Evolutionary conservation across 805 yeast genomes (phyloP), one percentile per base, ranked within the genome.

Genomic region (Blastobotrys terrestris): DNA sequence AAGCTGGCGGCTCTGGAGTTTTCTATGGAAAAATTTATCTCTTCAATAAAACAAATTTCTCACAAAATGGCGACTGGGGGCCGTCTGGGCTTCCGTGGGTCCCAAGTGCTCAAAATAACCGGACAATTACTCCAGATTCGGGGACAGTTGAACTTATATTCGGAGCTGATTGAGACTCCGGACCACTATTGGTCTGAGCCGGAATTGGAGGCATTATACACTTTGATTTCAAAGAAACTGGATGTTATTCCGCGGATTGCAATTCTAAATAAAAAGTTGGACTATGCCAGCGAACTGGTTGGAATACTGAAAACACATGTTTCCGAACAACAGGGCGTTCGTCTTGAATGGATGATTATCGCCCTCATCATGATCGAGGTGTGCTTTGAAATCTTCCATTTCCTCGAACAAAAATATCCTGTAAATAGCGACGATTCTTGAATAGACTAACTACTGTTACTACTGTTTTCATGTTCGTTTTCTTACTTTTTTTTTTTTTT

Each of bases 181-280:
- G 97, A 91, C 66, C 69, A 89, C 44, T 91, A 90, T 67, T 91
- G 97, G 97, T 79, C 88, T 46, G 96, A 90, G 63, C 95, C 97
- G 0, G 80, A 81, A 35, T 72, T 91, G 51, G 97, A 91, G 63
- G 76, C 76, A 51, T 80, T 89, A 7, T 91, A 88, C 67, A 78
- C 82, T 48, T 76, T 79, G 16, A 81, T 88, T 5, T 85, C 95
- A 0, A 77, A 77, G 47, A 79, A 79, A 19, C 72, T 91, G 52
- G 97, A 91, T 61, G 81, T 91, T 31, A 75, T 77, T 31, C 86
- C 92, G 3, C 74, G 97, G 56, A 86, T 90, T 47, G 74, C 80
- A 31, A 88, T 90, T 39, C 71, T 91, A 64, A 91, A 91, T 66
- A 77, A 90, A 51, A 90, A 90, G 65, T 71, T 91, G 54, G 97